phyloP scores from a whole-genome alignment of 139 green algal genomes.

The Coccomyxa sp. region DNA sequence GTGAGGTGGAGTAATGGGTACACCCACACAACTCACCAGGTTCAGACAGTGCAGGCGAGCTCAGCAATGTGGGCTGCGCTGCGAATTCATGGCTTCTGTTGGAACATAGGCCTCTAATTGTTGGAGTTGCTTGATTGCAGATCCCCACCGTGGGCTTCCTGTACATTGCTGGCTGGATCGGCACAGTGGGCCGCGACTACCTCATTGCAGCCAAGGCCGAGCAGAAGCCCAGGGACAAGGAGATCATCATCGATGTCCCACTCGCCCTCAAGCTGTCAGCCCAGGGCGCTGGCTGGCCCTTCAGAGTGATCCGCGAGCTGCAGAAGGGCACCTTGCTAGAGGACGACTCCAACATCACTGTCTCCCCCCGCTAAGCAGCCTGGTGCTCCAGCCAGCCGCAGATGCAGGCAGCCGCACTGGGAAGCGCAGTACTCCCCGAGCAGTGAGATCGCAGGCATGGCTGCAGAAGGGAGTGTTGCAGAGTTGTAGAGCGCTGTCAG shows the following conservation, averaged over 20 bases:
- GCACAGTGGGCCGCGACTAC: slow-evolving; percentile 91
- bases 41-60: too few relatives aligned
- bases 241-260: slow-evolving; percentile 98
- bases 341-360: slow-evolving; percentile 88
- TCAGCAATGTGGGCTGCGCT: too few relatives aligned
- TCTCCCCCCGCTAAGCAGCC: slow-evolving; percentile 66
- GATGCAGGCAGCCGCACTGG: not conserved
- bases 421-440: too few relatives aligned
- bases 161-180: slow-evolving; percentile 97
- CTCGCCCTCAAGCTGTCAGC: slow-evolving; percentile 52
- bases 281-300: slow-evolving; percentile 72
- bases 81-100: too few relatives aligned
- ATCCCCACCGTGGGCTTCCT: slow-evolving; percentile 96
- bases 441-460: too few relatives aligned
- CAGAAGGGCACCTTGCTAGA: slow-evolving; percentile 71
- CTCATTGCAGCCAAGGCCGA: slow-evolving; percentile 50
- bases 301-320: slow-evolving; percentile 69
- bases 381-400: not conserved
- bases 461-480: too few relatives aligned
- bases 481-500: too few relatives aligned
- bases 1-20: too few relatives aligned
- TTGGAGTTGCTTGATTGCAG: slow-evolving; percentile 29
- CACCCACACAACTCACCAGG: too few relatives aligned
- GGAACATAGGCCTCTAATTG: too few relatives aligned
- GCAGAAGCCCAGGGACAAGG: slow-evolving; percentile 85